Evolutionary conservation across 768 basidiomycete species (phyloP).

Genomic region (Leccinum longicurvipes): DNA sequence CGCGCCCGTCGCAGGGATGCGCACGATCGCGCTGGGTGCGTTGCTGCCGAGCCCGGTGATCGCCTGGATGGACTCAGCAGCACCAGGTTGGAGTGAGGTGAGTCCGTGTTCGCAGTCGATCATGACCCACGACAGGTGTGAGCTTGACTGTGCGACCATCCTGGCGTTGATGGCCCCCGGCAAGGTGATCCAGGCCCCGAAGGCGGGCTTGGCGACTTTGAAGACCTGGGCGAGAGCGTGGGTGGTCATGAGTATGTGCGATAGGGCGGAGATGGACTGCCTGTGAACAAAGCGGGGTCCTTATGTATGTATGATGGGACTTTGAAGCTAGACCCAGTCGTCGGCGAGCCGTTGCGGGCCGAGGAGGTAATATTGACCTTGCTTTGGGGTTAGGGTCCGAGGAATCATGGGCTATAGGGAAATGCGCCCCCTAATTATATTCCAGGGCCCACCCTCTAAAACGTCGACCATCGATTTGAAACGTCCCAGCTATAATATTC

Average conservation of each 20-base stretch:
- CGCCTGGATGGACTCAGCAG: constrained; percentile 52
- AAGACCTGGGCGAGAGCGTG: constrained; percentile 54
- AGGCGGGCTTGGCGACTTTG: constrained; percentile 55
- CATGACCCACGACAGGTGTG: constrained; percentile 58
- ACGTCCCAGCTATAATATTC: not conserved
- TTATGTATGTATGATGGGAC: not conserved
- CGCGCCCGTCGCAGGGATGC: constrained; percentile 62
- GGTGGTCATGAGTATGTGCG: constrained; percentile 39
- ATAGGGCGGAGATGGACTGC: not conserved
- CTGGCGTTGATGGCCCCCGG: constrained; percentile 59
- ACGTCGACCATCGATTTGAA: not conserved
- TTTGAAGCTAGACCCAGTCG: not conserved
- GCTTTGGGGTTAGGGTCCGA: not conserved
- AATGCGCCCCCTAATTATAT: no score
- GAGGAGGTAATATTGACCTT: not conserved
- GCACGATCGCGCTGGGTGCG: constrained; percentile 53
- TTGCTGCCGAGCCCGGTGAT: constrained; percentile 43
- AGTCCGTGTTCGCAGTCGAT: constrained; percentile 72
- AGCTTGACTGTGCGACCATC: constrained; percentile 52
- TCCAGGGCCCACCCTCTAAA: not conserved
- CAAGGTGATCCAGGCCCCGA: constrained; percentile 64
- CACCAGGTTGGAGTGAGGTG: constrained; percentile 51
- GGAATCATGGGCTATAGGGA: not conserved
- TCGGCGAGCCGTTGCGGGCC: constrained; percentile 1
- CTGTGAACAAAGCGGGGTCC: not conserved